These are phyloP conservation scores for Russula emetica DNA, from an alignment of 768 basidiomycete species.

Conservation along the genomic window DNA sequence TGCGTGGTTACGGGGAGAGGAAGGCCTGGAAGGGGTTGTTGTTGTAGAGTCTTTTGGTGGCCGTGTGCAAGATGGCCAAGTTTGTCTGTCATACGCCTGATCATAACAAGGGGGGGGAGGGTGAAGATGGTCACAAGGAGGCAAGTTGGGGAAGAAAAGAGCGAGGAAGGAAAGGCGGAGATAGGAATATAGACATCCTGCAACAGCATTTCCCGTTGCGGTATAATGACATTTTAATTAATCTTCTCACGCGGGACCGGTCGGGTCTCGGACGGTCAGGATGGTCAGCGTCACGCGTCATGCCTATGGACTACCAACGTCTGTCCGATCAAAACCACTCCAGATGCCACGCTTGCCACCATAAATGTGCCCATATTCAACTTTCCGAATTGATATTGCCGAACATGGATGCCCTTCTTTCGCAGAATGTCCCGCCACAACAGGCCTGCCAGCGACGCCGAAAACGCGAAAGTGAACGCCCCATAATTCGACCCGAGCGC, in stretches of 20 bases:
- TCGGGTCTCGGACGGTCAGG: not conserved
- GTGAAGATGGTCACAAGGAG: not conserved
- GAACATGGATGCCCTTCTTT: constrained; percentile 67
- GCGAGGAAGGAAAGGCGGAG: not conserved
- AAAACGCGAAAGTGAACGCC: constrained; percentile 85
- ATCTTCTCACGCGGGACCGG: not conserved
- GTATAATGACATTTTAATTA: constrained; percentile 19
- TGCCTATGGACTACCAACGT: constrained; percentile 40
- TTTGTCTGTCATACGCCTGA: constrained; percentile 36
- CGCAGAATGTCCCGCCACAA: constrained; percentile 73
- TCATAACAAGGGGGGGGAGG: constrained; percentile 27
- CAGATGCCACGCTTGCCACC: constrained; percentile 62
- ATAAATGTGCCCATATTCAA: constrained; percentile 69
- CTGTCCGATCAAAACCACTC: constrained; percentile 71
- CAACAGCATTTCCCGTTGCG: constrained; percentile 13
- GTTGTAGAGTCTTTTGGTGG: constrained; percentile 27
- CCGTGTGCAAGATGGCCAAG: constrained; percentile 31
- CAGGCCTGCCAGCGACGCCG: constrained; percentile 82
- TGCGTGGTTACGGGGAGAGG: constrained; percentile 22
- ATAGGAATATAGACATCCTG: not conserved
- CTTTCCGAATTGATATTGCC: constrained; percentile 57
- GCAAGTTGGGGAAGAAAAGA: not conserved
- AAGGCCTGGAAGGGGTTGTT: constrained; percentile 25
- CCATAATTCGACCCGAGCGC: constrained; percentile 89
- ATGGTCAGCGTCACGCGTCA: not conserved